phyloP scores from a whole-genome alignment of 139 green algal species.

The Closterium sp. region DNA sequence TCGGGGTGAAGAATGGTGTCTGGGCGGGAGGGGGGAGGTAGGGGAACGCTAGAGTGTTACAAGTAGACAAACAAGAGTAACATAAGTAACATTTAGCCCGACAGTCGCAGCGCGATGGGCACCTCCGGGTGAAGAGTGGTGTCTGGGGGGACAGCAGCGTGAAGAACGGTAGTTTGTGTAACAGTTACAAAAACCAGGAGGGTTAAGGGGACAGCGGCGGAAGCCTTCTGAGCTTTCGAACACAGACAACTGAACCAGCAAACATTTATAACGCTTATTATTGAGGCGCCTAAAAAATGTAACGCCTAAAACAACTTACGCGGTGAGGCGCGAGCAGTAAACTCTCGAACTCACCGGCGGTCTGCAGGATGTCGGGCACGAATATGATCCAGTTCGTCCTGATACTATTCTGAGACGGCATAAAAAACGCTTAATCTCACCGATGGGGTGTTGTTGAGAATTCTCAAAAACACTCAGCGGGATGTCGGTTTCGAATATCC shows the following conservation, averaged over 20 bases:
- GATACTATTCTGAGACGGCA: slow-evolving; percentile 68
- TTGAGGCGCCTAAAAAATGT: too few relatives aligned
- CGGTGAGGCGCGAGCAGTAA: background rate
- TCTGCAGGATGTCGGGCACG: slow-evolving; percentile 61
- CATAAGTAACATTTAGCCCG: too few relatives aligned
- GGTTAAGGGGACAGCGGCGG: too few relatives aligned
- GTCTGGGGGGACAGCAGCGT: slow-evolving; percentile 59
- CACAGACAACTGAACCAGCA: too few relatives aligned
- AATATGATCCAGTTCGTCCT: slow-evolving; percentile 78
- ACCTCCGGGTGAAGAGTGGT: slow-evolving; percentile 89
- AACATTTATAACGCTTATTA: too few relatives aligned
- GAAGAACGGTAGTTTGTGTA: background rate
- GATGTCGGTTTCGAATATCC: slow-evolving; percentile 71
- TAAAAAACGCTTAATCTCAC: background rate
- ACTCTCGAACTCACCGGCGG: slow-evolving; percentile 55
- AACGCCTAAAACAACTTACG: too few relatives aligned
- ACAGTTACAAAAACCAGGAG: background rate
- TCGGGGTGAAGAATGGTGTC: slow-evolving; percentile 92
- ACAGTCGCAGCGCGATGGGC: slow-evolving; percentile 88
- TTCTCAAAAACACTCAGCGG: slow-evolving; percentile 48
- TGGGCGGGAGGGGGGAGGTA: slow-evolving; percentile 29
- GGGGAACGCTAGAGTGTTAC: too few relatives aligned
- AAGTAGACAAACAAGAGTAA: too few relatives aligned
- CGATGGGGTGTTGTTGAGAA: too few relatives aligned
- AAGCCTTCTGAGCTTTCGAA: too few relatives aligned